A percentile compares a stretch with the other conserved stretches of the same genome.
phyloP scores from a whole-genome alignment of 345 rosid genomes.

The Melastoma malabathricum region DNA sequence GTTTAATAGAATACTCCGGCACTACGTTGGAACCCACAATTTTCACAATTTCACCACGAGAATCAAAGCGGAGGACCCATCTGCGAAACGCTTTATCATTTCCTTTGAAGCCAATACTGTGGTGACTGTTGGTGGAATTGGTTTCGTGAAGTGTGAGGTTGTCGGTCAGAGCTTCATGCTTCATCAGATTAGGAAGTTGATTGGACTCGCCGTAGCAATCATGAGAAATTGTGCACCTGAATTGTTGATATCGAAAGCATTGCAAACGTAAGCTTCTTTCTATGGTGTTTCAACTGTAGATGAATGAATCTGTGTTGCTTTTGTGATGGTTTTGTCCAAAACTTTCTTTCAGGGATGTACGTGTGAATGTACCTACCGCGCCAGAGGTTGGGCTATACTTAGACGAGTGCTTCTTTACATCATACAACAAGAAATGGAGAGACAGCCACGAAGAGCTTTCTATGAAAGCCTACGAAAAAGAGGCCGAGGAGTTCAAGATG shows the following conservation, averaged over 20 bases:
- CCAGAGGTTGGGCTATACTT: slow-evolving; percentile 96
- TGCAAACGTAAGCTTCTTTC: slow-evolving; percentile 42
- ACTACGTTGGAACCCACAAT: slow-evolving; percentile 81
- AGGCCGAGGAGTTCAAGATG: slow-evolving; percentile 70
- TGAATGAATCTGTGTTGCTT: background rate
- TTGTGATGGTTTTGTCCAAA: background rate
- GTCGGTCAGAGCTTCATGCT: slow-evolving; percentile 99
- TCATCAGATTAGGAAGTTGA: slow-evolving; percentile 93
- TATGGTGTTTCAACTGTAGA: background rate
- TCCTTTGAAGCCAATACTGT: slow-evolving; percentile 47
- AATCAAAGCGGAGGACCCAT: slow-evolving; percentile 74
- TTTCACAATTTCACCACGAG: slow-evolving; percentile 93
- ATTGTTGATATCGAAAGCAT: slow-evolving; percentile 48
- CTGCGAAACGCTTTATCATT: slow-evolving; percentile 59
- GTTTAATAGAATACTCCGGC: slow-evolving; percentile 57
- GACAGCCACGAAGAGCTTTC: slow-evolving; percentile 78
- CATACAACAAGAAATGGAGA: slow-evolving; percentile 73
- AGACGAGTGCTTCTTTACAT: slow-evolving; percentile 80
- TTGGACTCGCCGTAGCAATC: slow-evolving; percentile 78
- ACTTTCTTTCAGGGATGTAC: slow-evolving; percentile 39
- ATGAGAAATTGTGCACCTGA: slow-evolving; percentile 77
- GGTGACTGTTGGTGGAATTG: slow-evolving; percentile 56
- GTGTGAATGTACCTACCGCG: slow-evolving; percentile 68
- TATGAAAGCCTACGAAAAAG: slow-evolving; percentile 59
- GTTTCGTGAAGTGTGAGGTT: slow-evolving; percentile 88